Conservation (phyloP, 768 basidiomycete genomes). For the Hysterangium stoloniferum region DNA sequence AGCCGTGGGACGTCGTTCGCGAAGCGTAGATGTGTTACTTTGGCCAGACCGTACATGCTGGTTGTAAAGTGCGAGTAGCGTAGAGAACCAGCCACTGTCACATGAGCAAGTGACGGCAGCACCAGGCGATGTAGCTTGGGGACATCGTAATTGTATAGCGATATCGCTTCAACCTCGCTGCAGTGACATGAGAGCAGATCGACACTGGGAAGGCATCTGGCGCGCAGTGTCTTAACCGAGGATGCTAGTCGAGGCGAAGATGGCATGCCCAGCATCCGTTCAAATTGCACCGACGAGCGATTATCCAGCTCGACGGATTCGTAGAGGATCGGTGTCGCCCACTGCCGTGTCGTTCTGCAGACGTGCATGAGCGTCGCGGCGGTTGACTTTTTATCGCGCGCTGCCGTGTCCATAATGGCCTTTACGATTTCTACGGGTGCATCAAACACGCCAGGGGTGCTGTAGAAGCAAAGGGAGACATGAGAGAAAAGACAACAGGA, state of each 20-base stretch:
- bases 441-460: not conserved
- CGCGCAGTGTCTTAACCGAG: not conserved
- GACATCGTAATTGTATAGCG: conserved; percentile 8
- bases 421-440: conserved; percentile 8
- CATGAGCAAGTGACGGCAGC: not conserved
- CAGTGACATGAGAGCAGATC: not conserved
- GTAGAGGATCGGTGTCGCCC: conserved; percentile 5
- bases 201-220: not conserved
- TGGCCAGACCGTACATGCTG: not conserved
- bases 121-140: not conserved
- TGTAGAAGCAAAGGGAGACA: too few relatives aligned
- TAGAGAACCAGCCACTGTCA: conserved; percentile 3
- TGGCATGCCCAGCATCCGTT: not conserved
- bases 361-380: conserved; percentile 2
- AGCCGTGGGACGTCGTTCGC: conserved; percentile 8
- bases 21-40: conserved; percentile 3
- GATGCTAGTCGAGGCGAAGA: not conserved
- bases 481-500: too few relatives aligned
- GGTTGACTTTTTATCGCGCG: conserved; percentile 6
- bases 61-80: conserved; percentile 2
- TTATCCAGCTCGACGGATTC: conserved; percentile 9
- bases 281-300: conserved; percentile 2
- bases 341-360: conserved; percentile 5
- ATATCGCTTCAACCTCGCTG: not conserved
- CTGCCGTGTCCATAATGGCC: conserved; percentile 10